These are phyloP conservation scores for Penicillium bialowiezense DNA, from an alignment of 495 filamentous ascomycete species.

Conservation along the genomic window DNA sequence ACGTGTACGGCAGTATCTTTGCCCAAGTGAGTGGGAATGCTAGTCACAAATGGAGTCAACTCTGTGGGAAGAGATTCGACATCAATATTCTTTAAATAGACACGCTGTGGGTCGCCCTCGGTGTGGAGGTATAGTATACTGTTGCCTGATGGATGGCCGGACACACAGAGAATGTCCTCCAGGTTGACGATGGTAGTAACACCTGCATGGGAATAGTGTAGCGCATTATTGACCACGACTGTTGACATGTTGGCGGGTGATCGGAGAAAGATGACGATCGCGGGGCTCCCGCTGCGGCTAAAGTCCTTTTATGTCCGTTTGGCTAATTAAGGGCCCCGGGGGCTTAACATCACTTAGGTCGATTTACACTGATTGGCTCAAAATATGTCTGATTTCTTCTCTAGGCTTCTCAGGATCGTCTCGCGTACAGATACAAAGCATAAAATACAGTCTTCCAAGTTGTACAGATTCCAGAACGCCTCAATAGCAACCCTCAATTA, in stretches of 20 bases:
- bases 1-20: constrained; percentile 48
- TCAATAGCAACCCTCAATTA: too few relatives aligned
- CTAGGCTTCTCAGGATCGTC: too few relatives aligned
- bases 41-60: constrained; percentile 18
- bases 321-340: too few relatives aligned
- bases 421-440: too few relatives aligned
- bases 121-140: constrained; percentile 21
- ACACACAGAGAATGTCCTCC: constrained; percentile 29
- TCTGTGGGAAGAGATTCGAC: constrained; percentile 13
- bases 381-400: too few relatives aligned
- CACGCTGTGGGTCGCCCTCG: not conserved
- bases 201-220: constrained; percentile 18
- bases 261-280: too few relatives aligned
- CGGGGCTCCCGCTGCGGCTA: too few relatives aligned
- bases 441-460: too few relatives aligned
- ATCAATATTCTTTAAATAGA: constrained; percentile 14
- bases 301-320: too few relatives aligned
- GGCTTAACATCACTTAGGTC: too few relatives aligned
- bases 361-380: too few relatives aligned
- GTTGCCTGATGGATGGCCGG: constrained; percentile 10
- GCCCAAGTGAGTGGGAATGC: constrained; percentile 26
- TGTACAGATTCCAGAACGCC: too few relatives aligned
- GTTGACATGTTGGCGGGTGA: not conserved
- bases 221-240: constrained; percentile 2
- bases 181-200: constrained; percentile 18